phyloP scores from a whole-genome alignment of 2,329 filamentous ascomycete species.

The Sclerotinia nivalis region DNA sequence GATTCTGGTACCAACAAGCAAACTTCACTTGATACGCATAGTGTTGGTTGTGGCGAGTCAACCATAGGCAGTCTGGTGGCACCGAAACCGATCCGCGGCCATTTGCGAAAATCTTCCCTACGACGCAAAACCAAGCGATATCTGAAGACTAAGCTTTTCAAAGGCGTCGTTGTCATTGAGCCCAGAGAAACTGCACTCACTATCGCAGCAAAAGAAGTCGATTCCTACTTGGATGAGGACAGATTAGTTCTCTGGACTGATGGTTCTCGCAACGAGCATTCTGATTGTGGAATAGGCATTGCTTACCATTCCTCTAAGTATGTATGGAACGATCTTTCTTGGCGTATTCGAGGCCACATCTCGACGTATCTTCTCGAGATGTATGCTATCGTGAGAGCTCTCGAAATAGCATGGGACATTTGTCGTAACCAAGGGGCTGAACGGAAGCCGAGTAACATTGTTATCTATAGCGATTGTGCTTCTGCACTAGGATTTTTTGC shows the following conservation, averaged over 20 bases:
- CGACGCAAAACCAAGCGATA: constrained; percentile 7
- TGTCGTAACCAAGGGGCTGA: constrained; percentile 15
- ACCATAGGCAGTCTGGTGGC: background rate
- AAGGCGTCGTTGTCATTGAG: constrained; percentile 17
- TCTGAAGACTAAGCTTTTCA: constrained; percentile 22
- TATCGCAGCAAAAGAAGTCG: constrained; percentile 17
- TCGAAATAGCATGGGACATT: constrained; percentile 24
- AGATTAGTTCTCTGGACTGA: constrained; percentile 23
- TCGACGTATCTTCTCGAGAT: constrained; percentile 22
- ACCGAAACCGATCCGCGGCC: background rate
- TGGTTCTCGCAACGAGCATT: rapidly evolving
- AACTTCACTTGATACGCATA: background rate
- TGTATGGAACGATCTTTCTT: constrained; percentile 20
- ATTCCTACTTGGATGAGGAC: background rate
- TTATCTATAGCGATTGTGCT: background rate
- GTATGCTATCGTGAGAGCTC: constrained; percentile 24
- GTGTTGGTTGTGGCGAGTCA: constrained; percentile 3
- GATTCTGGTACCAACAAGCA: background rate
- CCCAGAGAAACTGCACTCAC: constrained; percentile 19
- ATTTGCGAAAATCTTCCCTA: background rate
- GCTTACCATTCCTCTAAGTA: constrained; percentile 14
- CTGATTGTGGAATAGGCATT: constrained; percentile 1
- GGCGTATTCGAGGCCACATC: constrained; percentile 17
- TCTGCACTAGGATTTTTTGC: background rate
- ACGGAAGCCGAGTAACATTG: constrained; percentile 16